phyloP scores from a whole-genome alignment of 768 basidiomycete species.

The Trametes cingulata region DNA sequence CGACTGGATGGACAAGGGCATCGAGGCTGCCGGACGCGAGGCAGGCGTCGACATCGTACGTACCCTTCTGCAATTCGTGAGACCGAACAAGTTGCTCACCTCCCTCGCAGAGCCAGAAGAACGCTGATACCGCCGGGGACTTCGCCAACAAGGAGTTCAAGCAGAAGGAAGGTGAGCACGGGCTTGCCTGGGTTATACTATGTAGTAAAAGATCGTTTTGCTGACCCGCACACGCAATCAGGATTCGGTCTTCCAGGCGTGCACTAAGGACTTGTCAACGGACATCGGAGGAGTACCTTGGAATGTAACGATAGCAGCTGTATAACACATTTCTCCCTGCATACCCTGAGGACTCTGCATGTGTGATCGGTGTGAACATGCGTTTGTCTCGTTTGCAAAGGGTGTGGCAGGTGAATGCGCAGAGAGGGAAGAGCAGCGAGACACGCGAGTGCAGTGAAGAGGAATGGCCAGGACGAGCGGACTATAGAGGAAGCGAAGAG shows the following conservation, averaged over 20 bases:
- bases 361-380: no score
- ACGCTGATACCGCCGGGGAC: conserved; percentile 31
- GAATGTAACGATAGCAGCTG: not conserved
- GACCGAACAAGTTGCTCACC: not conserved
- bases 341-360: no score
- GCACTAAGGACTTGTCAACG: not conserved
- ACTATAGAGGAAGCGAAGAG: no score
- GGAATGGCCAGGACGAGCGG: no score
- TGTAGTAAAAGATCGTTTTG: not conserved
- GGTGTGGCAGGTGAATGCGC: no score
- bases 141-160: conserved; percentile 31
- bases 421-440: no score
- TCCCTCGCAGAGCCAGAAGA: conserved; percentile 24
- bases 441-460: no score
- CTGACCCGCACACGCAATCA: not conserved
- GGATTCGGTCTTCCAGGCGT: conserved; percentile 15
- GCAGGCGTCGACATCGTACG: conserved; percentile 28
- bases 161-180: conserved; percentile 25
- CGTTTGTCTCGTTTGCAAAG: no score
- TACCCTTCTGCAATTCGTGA: not conserved
- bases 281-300: not conserved
- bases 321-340: not conserved
- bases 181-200: no score
- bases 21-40: conserved; percentile 25
- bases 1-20: conserved; percentile 35